Percentiles rank a stretch among this genome's conserved stretches.
These are phyloP conservation scores for Periconia sp. DNA, from an alignment of 2,329 filamentous ascomycete genomes.

Conservation along the genomic window DNA sequence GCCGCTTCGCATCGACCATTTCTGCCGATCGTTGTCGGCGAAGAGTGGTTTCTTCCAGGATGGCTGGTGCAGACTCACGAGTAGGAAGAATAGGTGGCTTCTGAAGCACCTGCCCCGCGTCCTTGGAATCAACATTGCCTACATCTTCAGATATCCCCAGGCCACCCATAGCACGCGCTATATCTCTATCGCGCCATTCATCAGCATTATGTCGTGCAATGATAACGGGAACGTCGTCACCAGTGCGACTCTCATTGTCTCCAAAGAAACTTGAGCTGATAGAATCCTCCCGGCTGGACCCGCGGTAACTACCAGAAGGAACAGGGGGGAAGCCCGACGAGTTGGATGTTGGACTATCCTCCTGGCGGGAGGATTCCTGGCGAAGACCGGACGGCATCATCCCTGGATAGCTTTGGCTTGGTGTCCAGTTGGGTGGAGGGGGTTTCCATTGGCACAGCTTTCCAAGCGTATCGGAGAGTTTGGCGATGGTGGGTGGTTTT, in stretches of 20 bases:
- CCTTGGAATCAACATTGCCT: slow-evolving; percentile 38
- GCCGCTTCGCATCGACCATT: slow-evolving; percentile 72
- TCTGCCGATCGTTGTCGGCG: slow-evolving; percentile 71
- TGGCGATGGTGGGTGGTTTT: slow-evolving; percentile 91
- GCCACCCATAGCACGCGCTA: slow-evolving; percentile 58
- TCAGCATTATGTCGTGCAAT: slow-evolving; percentile 72
- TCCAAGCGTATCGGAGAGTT: slow-evolving; percentile 84
- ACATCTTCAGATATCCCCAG: slow-evolving; percentile 74
- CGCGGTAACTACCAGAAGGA: slow-evolving; percentile 74
- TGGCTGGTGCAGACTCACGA: slow-evolving; percentile 58
- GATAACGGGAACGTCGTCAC: slow-evolving; percentile 75
- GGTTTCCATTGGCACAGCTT: slow-evolving; percentile 93
- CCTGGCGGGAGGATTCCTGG: slow-evolving; percentile 62
- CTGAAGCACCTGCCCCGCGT: slow-evolving; percentile 25
- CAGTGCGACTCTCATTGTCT: slow-evolving; percentile 74
- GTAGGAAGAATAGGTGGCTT: slow-evolving; percentile 40
- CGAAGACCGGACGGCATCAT: slow-evolving; percentile 65
- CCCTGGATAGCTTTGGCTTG: slow-evolving; percentile 34
- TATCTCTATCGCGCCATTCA: slow-evolving; percentile 70
- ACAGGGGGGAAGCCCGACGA: slow-evolving; percentile 72
- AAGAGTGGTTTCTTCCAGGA: slow-evolving; percentile 54
- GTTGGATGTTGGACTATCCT: slow-evolving; percentile 82
- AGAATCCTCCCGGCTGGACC: slow-evolving; percentile 83
- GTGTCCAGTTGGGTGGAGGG: slow-evolving; percentile 62
- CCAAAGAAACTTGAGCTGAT: slow-evolving; percentile 86